Evolutionary conservation across 768 basidiomycete genomes (phyloP).

Genomic region (Amanita polypyramis): DNA sequence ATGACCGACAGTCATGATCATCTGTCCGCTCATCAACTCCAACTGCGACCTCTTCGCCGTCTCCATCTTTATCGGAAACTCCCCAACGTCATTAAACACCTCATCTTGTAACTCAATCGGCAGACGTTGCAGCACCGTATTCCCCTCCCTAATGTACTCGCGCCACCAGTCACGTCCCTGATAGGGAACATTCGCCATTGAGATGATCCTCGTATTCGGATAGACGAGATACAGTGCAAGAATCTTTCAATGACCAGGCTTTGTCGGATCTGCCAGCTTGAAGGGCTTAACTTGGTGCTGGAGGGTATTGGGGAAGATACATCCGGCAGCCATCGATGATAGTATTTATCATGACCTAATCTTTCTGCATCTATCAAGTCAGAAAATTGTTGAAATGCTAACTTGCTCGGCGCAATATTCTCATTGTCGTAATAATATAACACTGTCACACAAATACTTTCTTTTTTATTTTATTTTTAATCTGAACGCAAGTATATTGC

Average conservation of each 20-base stretch:
- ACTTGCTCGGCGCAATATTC: too few species aligned
- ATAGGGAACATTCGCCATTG: conserved; percentile 20
- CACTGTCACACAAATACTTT: too few species aligned
- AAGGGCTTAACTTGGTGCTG: conserved; percentile 27
- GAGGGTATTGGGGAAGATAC: conserved; percentile 23
- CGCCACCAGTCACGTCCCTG: conserved; percentile 21
- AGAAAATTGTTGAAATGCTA: too few species aligned
- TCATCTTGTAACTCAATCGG: neutral
- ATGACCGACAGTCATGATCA: too few species aligned
- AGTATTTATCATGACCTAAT: too few species aligned
- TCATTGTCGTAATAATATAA: too few species aligned
- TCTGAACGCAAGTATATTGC: too few species aligned
- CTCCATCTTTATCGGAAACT: conserved; percentile 7
- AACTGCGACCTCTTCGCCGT: conserved; percentile 10
- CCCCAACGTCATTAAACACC: neutral
- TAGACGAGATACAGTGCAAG: conserved; percentile 28
- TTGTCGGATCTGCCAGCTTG: conserved; percentile 19
- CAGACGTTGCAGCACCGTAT: neutral
- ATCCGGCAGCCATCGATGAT: too few species aligned
- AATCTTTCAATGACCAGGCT: conserved; percentile 28
- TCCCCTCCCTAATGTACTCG: neutral
- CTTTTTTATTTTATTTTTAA: too few species aligned
- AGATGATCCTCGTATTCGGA: conserved; percentile 18
- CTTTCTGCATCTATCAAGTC: too few species aligned
- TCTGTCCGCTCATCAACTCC: too few species aligned